Percentiles rank a stretch among this genome's conserved stretches.
Evolutionary conservation across 1,284 basidiomycete genomes (phyloP).

Genomic region (Ustanciosporium gigantosporum): DNA sequence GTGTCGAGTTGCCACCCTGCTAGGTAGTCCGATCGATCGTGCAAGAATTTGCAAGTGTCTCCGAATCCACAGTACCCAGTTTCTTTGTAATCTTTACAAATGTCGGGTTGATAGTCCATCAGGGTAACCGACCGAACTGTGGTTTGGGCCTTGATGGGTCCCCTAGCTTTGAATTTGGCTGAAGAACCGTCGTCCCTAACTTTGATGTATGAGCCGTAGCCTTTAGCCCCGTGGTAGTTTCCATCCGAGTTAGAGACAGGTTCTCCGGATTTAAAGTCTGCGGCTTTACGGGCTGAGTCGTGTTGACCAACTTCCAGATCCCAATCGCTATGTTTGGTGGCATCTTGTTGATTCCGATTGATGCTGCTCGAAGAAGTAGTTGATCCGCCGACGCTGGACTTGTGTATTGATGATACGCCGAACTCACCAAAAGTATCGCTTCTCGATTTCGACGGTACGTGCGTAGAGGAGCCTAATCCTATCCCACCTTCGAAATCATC

Average conservation of each 20-base stretch:
- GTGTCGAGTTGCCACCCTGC: slow-evolving; percentile 87
- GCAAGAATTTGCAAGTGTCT: slow-evolving; percentile 82
- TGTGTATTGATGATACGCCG: too few relatives aligned
- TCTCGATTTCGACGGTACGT: too few relatives aligned
- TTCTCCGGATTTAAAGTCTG: not conserved
- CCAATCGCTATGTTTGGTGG: slow-evolving; percentile 63
- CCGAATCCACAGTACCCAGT: slow-evolving; percentile 99
- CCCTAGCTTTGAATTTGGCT: slow-evolving; percentile 77
- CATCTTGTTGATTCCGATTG: slow-evolving; percentile 42
- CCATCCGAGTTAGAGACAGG: slow-evolving; percentile 71
- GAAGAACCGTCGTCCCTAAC: slow-evolving; percentile 72
- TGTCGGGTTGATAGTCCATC: slow-evolving; percentile 96
- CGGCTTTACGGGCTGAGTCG: not conserved
- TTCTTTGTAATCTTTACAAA: slow-evolving; percentile 99
- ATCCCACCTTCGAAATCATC: not conserved
- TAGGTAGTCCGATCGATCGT: slow-evolving; percentile 74
- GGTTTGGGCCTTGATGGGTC: slow-evolving; percentile 61
- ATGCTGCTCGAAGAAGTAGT: not conserved
- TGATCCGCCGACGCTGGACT: not conserved
- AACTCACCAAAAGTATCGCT: too few relatives aligned
- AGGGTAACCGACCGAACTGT: slow-evolving; percentile 95
- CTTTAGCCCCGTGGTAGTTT: slow-evolving; percentile 80
- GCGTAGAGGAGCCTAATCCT: too few relatives aligned
- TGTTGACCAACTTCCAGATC: slow-evolving; percentile 60
- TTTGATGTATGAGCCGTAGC: slow-evolving; percentile 76